phyloP scores from a whole-genome alignment of 2,329 filamentous ascomycete species.

The Aspergillus sp. region DNA sequence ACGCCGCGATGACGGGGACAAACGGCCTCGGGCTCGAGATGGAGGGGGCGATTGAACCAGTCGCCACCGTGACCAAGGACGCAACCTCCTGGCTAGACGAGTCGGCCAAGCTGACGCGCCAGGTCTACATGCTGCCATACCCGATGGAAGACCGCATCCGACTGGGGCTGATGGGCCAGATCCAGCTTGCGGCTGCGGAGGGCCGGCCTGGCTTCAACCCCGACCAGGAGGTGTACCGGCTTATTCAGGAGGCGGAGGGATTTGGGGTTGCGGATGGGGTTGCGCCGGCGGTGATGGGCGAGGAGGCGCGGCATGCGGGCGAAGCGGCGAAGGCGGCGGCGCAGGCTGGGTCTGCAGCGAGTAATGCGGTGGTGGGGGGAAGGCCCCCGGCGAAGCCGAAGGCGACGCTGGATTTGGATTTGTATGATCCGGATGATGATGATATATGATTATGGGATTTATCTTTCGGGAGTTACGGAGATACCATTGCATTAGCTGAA shows the following conservation, averaged over 20 bases:
- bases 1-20: not conserved
- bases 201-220: constrained; percentile 57
- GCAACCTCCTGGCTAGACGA: constrained; percentile 42
- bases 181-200: constrained; percentile 45
- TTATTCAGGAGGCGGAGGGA: constrained; percentile 56
- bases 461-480: not conserved
- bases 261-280: constrained; percentile 43
- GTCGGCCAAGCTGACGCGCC: constrained; percentile 37
- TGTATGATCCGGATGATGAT: constrained; percentile 46
- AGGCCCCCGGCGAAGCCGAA: constrained; percentile 32
- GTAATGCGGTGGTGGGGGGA: constrained; percentile 11
- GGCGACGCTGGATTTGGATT: constrained; percentile 41
- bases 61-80: constrained; percentile 38
- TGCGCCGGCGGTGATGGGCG: constrained; percentile 35
- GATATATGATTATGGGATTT: constrained; percentile 28
- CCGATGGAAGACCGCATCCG: constrained; percentile 45
- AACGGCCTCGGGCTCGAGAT: constrained; percentile 21
- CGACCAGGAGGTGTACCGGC: constrained; percentile 44
- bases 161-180: constrained; percentile 44
- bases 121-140: constrained; percentile 43
- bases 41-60: constrained; percentile 25
- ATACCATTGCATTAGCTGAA: not conserved
- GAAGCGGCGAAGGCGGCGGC: constrained; percentile 35
- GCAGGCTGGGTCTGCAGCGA: constrained; percentile 25
- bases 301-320: constrained; percentile 31